Conservation (phyloP, 345 rosid species). For the Syzygium oleosum region DNA sequence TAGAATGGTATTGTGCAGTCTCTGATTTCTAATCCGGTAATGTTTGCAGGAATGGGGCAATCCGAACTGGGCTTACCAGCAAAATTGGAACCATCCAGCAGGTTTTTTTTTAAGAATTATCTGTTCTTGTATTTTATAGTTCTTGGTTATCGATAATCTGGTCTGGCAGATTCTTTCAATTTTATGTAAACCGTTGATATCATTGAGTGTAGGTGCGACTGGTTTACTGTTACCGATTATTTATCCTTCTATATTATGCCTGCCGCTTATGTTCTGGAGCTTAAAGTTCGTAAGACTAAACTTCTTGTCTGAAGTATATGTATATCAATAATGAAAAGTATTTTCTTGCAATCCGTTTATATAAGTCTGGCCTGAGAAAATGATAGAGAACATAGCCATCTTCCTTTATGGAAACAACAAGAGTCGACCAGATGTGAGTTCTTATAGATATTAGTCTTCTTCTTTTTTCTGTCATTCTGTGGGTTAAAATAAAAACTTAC, state of each 20-base stretch:
- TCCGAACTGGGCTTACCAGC: conserved; percentile 58
- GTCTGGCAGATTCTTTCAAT: background rate
- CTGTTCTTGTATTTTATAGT: background rate
- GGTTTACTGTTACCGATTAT: background rate
- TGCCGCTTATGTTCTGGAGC: background rate
- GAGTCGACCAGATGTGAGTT: background rate
- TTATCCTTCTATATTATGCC: background rate
- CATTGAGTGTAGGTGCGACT: background rate
- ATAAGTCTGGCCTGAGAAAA: background rate
- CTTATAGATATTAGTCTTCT: background rate
- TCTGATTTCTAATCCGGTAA: background rate
- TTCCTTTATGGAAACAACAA: background rate
- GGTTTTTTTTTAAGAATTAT: background rate
- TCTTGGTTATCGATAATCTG: background rate
- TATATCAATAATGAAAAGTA: background rate
- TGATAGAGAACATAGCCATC: background rate
- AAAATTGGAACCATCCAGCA: conserved; percentile 49
- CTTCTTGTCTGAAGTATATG: background rate
- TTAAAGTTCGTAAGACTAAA: background rate
- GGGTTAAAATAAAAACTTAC: background rate
- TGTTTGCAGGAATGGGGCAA: conserved; percentile 61
- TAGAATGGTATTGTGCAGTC: background rate
- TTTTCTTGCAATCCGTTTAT: background rate
- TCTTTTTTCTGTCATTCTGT: background rate
- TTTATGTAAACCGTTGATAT: background rate